Evolutionary conservation across 208 protist genomes (phyloP).

Genomic region (Porcisia hertigi): DNA sequence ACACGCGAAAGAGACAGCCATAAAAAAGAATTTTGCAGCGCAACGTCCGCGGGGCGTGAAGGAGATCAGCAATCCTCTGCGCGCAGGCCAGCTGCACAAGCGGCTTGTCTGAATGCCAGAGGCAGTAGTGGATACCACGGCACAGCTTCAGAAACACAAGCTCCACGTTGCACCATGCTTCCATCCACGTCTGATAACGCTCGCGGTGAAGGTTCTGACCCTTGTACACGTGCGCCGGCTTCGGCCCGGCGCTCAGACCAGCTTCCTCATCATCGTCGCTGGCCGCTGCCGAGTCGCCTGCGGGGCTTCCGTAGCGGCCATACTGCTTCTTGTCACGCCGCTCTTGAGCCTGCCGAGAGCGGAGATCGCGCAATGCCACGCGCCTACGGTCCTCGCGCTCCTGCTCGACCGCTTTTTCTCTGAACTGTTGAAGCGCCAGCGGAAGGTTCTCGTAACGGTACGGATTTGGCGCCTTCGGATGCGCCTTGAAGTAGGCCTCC

Average conservation of each 20-base stretch:
- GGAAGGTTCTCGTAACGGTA: constrained; percentile 71
- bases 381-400: constrained; percentile 36
- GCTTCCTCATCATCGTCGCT: constrained; percentile 36
- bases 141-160: constrained; percentile 87
- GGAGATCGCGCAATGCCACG: constrained; percentile 36
- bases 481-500: constrained; percentile 44
- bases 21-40: constrained; percentile 69
- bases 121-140: constrained; percentile 85
- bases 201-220: constrained; percentile 36
- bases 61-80: constrained; percentile 65
- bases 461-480: constrained; percentile 40
- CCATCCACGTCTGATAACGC: constrained; percentile 65
- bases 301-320: constrained; percentile 39
- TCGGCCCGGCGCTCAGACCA: constrained; percentile 20
- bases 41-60: constrained; percentile 47
- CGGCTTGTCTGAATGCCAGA: constrained; percentile 94
- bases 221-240: constrained; percentile 35
- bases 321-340: constrained; percentile 32
- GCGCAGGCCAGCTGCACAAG: constrained; percentile 88
- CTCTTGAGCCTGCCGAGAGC: constrained; percentile 36
- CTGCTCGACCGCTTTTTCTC: constrained; percentile 38
- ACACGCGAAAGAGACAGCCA: constrained; percentile 70
- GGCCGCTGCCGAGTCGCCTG: constrained; percentile 13
- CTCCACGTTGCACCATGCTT: constrained; percentile 74
- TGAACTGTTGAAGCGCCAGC: constrained; percentile 39